These are phyloP conservation scores for Xylariomycetidae sp. DNA, from an alignment of 2,329 filamentous ascomycete species.

Conservation along the genomic window DNA sequence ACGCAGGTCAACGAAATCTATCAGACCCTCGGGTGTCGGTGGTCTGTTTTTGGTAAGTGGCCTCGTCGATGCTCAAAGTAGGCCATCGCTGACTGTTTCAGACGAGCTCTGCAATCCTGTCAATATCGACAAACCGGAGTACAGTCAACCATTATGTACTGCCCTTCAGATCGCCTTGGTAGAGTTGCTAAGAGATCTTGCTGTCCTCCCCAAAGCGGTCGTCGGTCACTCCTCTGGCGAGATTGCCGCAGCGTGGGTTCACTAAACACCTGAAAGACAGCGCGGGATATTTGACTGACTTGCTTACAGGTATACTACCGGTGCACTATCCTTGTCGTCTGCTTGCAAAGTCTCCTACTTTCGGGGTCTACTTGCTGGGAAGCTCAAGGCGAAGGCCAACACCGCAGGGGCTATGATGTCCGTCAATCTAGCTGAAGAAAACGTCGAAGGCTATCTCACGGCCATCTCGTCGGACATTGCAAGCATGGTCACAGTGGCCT, in stretches of 20 bases:
- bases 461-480: slow-evolving; percentile 9
- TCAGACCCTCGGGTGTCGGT: slow-evolving; percentile 15
- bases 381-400: slow-evolving; percentile 12
- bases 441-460: slow-evolving; percentile 18
- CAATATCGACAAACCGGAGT: slow-evolving; percentile 21
- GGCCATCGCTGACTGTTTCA: too few species aligned
- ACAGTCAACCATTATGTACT: slow-evolving; percentile 26
- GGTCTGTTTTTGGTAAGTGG: slow-evolving; percentile 22
- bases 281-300: too few species aligned
- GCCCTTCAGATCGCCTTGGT: slow-evolving; percentile 31
- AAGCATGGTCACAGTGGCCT: slow-evolving; percentile 19
- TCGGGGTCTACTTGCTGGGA: slow-evolving; percentile 24
- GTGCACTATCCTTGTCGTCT: slow-evolving; percentile 17
- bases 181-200: slow-evolving; percentile 24
- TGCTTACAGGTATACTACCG: slow-evolving; percentile 15
- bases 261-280: neutral
- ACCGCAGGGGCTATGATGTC: slow-evolving; percentile 24
- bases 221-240: slow-evolving; percentile 32
- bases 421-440: slow-evolving; percentile 18
- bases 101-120: slow-evolving; percentile 14
- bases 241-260: slow-evolving; percentile 29
- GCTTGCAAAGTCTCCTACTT: slow-evolving; percentile 29
- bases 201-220: slow-evolving; percentile 20
- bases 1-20: slow-evolving; percentile 12
- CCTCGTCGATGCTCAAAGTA: neutral